Evolutionary conservation across 2,329 filamentous ascomycete genomes (phyloP).

Genomic region (Cladosporium sphaerospermum): DNA sequence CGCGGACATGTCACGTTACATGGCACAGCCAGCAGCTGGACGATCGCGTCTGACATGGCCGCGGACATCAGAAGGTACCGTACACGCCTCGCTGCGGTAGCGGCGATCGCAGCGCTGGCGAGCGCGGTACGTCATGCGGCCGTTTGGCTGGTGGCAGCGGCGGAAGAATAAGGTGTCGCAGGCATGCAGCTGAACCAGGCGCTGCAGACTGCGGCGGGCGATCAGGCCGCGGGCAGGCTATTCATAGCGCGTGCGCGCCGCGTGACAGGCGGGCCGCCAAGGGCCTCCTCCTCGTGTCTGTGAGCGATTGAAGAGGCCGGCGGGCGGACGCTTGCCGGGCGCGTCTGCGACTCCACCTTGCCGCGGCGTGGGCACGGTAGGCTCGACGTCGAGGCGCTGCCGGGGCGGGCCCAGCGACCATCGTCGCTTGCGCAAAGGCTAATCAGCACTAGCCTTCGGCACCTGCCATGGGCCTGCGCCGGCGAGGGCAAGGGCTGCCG

Average conservation of each 20-base stretch:
- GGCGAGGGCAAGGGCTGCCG: no score
- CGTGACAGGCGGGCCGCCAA: constrained; percentile 3
- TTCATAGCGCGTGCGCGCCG: constrained; percentile 7
- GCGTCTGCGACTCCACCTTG: constrained; percentile 4
- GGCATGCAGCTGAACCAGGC: no score
- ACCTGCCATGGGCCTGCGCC: constrained; percentile 1
- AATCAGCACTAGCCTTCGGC: constrained; percentile 8
- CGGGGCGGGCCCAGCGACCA: no score
- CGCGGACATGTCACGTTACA: constrained; percentile 7
- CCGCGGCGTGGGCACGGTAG: not conserved
- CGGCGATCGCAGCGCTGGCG: no score
- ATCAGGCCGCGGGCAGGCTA: not conserved
- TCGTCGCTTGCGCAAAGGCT: constrained; percentile 11
- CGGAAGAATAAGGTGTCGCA: constrained; percentile 1
- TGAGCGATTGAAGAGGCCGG: constrained; percentile 9
- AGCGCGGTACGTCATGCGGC: constrained; percentile 1
- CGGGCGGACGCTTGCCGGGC: not conserved
- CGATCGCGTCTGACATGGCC: constrained; percentile 8
- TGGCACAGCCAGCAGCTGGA: not conserved
- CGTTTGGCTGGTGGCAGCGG: constrained; percentile 3
- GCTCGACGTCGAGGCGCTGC: no score
- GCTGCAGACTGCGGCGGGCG: no score
- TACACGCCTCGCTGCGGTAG: no score
- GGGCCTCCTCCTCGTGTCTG: not conserved
- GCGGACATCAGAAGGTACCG: not conserved